Conservation (phyloP, 2,329 filamentous ascomycete genomes). For the Colletotrichum sp. region DNA sequence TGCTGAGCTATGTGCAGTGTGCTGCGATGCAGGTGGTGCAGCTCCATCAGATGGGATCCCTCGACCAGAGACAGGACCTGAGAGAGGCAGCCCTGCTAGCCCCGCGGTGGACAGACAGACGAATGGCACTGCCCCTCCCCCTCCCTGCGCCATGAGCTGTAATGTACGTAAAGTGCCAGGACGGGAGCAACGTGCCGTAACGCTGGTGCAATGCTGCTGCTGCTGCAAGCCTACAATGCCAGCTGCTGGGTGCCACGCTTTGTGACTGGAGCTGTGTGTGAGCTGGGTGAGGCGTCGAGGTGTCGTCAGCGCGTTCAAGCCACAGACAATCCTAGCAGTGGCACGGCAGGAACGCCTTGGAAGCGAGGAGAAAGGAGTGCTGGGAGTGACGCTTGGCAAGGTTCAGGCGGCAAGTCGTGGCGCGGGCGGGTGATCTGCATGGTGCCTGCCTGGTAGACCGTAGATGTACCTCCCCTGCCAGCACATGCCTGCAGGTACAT, state of each 20-base stretch:
- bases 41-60: background rate
- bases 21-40: background rate
- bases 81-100: background rate
- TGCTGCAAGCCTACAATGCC: background rate
- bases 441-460: background rate
- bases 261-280: conserved; percentile 4
- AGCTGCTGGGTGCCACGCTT: background rate
- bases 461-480: background rate
- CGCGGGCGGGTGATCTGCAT: conserved; percentile 11
- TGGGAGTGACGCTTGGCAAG: background rate
- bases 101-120: background rate
- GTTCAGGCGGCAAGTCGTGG: background rate
- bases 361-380: background rate
- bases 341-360: background rate
- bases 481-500: background rate
- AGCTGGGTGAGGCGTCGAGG: conserved; percentile 1
- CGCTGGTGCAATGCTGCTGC: background rate
- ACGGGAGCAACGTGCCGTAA: background rate
- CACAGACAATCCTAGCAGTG: background rate
- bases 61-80: background rate
- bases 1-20: background rate
- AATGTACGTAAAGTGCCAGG: background rate
- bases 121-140: conserved; percentile 11
- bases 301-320: conserved; percentile 13
- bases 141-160: background rate